A percentile compares a stretch with the other conserved stretches of the same genome.
Conservation (phyloP, 495 filamentous ascomycete species). For the Bombardia bombarda region DNA sequence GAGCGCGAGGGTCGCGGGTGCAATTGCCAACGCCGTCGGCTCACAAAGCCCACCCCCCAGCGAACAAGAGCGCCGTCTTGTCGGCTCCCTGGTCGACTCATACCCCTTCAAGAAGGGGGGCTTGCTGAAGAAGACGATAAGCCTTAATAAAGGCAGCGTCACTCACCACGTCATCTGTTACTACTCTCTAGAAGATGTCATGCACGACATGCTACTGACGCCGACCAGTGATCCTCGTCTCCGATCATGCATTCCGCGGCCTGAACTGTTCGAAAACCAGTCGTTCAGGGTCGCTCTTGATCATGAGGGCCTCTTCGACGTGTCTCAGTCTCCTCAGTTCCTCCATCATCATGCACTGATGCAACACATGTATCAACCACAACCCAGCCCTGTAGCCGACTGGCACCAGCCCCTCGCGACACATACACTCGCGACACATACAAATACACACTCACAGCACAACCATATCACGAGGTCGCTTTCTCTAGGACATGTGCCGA, state of each 20-base stretch:
- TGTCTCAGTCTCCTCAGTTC: no score
- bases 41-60: background rate
- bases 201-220: conserved; percentile 37
- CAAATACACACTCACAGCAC: no score
- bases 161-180: conserved; percentile 84
- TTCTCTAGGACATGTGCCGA: no score
- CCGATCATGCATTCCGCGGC: background rate
- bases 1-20: background rate
- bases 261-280: background rate
- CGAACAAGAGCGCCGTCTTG: conserved; percentile 48
- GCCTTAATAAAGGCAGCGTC: conserved; percentile 58
- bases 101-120: conserved; percentile 82
- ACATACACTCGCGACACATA: no score
- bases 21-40: background rate
- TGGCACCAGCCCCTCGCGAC: no score
- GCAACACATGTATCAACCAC: no score
- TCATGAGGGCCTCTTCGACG: no score
- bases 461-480: no score
- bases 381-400: no score
- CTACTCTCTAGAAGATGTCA: conserved; percentile 70
- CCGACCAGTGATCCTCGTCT: background rate
- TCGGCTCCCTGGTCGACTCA: conserved; percentile 78
- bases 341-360: no score
- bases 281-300: no score
- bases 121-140: conserved; percentile 88